Conservation (phyloP, 352 stramenopile genomes). For the Globisporangium barbulae region DNA sequence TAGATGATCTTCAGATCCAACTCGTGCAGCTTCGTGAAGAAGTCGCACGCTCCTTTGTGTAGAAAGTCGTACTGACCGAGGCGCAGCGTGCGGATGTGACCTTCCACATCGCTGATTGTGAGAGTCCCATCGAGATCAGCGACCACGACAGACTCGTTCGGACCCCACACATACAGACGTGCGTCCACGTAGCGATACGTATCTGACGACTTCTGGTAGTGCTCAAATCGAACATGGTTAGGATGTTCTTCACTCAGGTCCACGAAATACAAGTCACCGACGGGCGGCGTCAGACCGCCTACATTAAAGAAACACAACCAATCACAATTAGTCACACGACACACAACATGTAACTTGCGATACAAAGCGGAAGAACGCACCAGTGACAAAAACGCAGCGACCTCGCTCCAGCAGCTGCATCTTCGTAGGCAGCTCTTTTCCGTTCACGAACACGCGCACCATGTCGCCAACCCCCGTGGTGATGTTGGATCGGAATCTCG, state of each 20-base stretch:
- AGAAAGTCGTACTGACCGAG: conserved; percentile 84
- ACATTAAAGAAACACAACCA: background rate
- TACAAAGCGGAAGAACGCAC: conserved; percentile 17
- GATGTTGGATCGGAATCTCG: conserved; percentile 57
- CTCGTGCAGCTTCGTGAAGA: conserved; percentile 79
- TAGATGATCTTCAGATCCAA: conserved; percentile 77
- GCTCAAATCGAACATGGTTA: conserved; percentile 76
- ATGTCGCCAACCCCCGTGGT: conserved; percentile 63
- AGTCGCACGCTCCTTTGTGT: conserved; percentile 71
- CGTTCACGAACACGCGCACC: conserved; percentile 75
- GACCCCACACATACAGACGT: conserved; percentile 70
- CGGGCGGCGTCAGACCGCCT: conserved; percentile 56
- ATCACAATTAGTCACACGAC: background rate
- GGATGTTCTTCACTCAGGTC: conserved; percentile 58
- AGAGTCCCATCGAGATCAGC: conserved; percentile 81
- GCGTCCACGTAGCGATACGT: conserved; percentile 73
- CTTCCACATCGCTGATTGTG: conserved; percentile 83
- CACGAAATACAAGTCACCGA: conserved; percentile 45
- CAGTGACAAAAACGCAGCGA: conserved; percentile 62
- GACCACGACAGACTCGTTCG: conserved; percentile 79
- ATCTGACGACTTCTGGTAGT: conserved; percentile 65
- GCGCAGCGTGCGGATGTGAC: conserved; percentile 79
- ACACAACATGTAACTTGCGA: background rate
- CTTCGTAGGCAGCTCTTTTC: conserved; percentile 67
- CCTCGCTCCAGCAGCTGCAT: conserved; percentile 72